A percentile compares a stretch with the other conserved stretches of the same genome.
phyloP scores from a whole-genome alignment of 768 basidiomycete genomes.

The Lentinula sp. region DNA sequence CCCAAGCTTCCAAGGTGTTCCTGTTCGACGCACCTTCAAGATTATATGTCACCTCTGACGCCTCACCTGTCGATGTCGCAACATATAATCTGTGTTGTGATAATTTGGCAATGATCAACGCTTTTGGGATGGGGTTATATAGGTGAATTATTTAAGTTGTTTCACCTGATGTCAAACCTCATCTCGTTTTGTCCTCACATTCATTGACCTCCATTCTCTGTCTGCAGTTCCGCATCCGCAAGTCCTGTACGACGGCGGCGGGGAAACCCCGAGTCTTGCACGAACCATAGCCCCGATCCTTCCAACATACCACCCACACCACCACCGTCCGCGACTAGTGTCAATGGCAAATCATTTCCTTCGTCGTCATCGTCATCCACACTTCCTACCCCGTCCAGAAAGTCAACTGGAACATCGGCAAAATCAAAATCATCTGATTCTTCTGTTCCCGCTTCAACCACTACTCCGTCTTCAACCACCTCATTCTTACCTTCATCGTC shows the following conservation, averaged over 20 bases:
- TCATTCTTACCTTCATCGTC: not conserved
- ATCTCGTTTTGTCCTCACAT: too few species aligned
- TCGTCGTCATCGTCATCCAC: not conserved
- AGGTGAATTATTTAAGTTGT: slow-evolving; percentile 38
- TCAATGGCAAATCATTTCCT: not conserved
- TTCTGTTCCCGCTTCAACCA: not conserved
- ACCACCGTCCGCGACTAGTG: not conserved
- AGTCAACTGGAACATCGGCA: not conserved
- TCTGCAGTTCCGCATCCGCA: slow-evolving; percentile 14
- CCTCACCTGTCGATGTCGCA: slow-evolving; percentile 82
- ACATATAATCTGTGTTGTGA: slow-evolving; percentile 46
- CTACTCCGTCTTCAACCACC: not conserved
- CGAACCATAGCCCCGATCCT: too few species aligned
- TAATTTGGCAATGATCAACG: slow-evolving; percentile 65
- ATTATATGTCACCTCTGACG: slow-evolving; percentile 64
- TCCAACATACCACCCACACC: not conserved
- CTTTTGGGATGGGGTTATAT: slow-evolving; percentile 58
- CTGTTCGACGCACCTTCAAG: slow-evolving; percentile 83
- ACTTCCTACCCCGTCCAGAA: not conserved
- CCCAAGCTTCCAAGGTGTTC: slow-evolving; percentile 90
- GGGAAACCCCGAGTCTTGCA: not conserved
- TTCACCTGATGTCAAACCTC: not conserved
- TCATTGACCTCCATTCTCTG: not conserved
- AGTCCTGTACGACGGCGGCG: slow-evolving; percentile 7
- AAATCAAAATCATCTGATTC: not conserved